Evolutionary conservation across 1,284 basidiomycete species (phyloP).

Genomic region (Pterula multifida): DNA sequence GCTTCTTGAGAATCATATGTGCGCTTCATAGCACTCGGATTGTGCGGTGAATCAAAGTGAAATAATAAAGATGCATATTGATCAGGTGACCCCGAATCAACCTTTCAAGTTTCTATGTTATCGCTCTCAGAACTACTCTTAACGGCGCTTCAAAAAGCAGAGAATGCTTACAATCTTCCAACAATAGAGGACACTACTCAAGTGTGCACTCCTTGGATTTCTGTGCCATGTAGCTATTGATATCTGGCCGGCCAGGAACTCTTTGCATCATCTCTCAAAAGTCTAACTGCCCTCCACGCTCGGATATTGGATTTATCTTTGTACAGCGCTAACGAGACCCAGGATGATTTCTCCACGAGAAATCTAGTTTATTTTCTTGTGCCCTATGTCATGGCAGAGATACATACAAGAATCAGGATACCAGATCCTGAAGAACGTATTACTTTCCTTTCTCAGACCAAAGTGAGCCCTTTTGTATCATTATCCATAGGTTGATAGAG

Average conservation of each 20-base stretch:
- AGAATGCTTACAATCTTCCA: neutral
- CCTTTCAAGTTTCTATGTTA: neutral
- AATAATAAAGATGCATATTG: neutral
- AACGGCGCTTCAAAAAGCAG: neutral
- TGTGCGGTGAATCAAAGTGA: no score
- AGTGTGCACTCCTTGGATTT: constrained; percentile 12
- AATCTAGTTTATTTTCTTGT: constrained; percentile 76
- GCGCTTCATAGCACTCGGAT: neutral
- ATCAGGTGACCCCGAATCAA: neutral
- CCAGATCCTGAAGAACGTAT: constrained; percentile 50
- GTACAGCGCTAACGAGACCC: constrained; percentile 78
- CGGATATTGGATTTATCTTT: constrained; percentile 52
- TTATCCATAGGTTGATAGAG: neutral
- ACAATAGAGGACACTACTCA: neutral
- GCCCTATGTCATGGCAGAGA: constrained; percentile 62
- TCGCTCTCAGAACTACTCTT: neutral
- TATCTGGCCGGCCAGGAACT: constrained; percentile 32
- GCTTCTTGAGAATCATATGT: neutral
- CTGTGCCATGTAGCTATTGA: constrained; percentile 1
- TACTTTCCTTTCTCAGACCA: constrained; percentile 37
- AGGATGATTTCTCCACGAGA: constrained; percentile 76
- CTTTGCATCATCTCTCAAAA: constrained; percentile 36
- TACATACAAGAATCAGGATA: constrained; percentile 56
- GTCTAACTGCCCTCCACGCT: constrained; percentile 37
- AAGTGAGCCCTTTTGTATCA: constrained; percentile 34